Conservation (phyloP, 202 grass and related monocot species). For the Setaria italica region DNA sequence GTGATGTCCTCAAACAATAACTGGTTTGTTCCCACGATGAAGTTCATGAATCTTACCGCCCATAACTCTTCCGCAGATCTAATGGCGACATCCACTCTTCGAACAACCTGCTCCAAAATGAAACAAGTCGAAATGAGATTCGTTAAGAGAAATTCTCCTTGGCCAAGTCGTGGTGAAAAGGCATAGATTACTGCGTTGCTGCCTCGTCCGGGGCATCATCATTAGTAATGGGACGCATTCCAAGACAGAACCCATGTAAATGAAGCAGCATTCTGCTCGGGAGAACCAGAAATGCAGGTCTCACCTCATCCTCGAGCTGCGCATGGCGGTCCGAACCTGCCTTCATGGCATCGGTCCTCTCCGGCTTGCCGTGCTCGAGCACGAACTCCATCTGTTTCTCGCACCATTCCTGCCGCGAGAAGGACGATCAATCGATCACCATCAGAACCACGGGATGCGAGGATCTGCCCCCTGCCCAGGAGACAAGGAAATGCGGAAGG, state of each 20-base stretch:
- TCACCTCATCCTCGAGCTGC: slow-evolving; percentile 88
- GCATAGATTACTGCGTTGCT: background rate
- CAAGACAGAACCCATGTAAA: background rate
- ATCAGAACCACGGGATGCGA: slow-evolving; percentile 1
- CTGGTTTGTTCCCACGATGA: slow-evolving; percentile 78
- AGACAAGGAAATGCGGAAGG: background rate
- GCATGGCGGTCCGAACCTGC: slow-evolving; percentile 78
- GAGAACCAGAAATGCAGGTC: slow-evolving; percentile 16
- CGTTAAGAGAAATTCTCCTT: background rate
- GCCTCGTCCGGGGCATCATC: background rate
- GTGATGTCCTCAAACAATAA: slow-evolving; percentile 77
- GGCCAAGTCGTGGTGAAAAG: background rate
- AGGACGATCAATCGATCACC: background rate
- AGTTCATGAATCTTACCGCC: slow-evolving; percentile 78
- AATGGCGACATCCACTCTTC: slow-evolving; percentile 60
- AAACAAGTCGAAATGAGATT: background rate
- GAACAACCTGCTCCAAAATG: slow-evolving; percentile 57
- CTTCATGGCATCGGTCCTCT: slow-evolving; percentile 82
- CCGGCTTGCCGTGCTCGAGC: slow-evolving; percentile 63
- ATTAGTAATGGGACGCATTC: background rate
- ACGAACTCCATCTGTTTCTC: slow-evolving; percentile 92
- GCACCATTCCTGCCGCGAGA: slow-evolving; percentile 77
- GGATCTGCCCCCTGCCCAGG: background rate
- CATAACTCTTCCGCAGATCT: slow-evolving; percentile 73
- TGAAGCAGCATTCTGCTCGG: background rate